Base-by-base conservation (phyloP, 441 rosid genomes). In the Syzygium syzygioides region DNA sequence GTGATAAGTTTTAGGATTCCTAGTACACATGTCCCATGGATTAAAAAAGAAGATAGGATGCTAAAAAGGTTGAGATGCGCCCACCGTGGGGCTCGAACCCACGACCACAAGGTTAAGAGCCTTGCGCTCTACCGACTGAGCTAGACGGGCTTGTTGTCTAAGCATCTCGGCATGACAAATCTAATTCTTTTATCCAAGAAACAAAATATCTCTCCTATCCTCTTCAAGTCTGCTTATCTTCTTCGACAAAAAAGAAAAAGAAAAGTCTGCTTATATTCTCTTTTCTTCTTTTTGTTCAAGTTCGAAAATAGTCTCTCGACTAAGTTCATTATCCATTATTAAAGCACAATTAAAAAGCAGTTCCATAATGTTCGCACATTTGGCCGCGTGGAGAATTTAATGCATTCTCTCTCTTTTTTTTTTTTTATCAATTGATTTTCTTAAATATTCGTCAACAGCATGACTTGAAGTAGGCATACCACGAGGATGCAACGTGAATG, bases 131-230 rank as follows among this genome's bases (percentile, higher is more conserved):
- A 64, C 76, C 76, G 45, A 18, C 79, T 66, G 79, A 66, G 79
- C 79, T 66, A 66, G 76, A 64, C 76, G 41, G 79, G 79, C 80
- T 20, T 3, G 3, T 5, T 11, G n/a, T 0, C 0, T 3, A 3
- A 0, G 3, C 28, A 37, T 3, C 1, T 76, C n/a, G n/a, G 30
- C 41, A 64, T 15, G 9, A 3, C 3, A 9, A 0, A 4, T 19
- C 0, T 32, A 9, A 2, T 32, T 0, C 0, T 18, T 66, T 66
- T 8, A 0, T 3, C 4, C 1, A 10, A 19, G 25, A 32, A 68
- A 9, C 7, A 18, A 68, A 18, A 68, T 68, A 7, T 9, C 32
- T n/a, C 66, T 14, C 66, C 4, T 11, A 4, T 5, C 17, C 17
- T 26, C 14, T 34, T 34, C 79, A 34, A 19, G 3, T 68, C 13